Conservation (phyloP, 2,329 filamentous ascomycete genomes). For the Verticillium nubilum region DNA sequence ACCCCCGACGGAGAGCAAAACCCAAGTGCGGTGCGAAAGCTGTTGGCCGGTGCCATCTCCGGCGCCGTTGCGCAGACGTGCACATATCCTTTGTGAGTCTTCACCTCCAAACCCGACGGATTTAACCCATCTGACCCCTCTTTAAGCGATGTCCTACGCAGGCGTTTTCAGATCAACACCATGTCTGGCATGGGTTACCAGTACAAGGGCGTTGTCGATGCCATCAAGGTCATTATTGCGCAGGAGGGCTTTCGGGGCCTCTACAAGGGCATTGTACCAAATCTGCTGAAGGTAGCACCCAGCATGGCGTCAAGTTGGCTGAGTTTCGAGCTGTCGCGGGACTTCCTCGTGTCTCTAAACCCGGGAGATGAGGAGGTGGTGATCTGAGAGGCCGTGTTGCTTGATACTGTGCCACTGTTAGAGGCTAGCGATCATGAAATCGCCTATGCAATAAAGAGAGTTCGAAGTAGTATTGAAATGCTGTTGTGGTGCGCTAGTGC, state of each 20-base stretch:
- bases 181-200: slow-evolving; percentile 98
- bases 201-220: slow-evolving; percentile 83
- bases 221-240: slow-evolving; percentile 71
- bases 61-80: slow-evolving; percentile 94
- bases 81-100: slow-evolving; percentile 90
- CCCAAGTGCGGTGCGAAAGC: slow-evolving; percentile 72
- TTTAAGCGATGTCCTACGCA: slow-evolving; percentile 76
- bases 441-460: not conserved
- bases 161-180: slow-evolving; percentile 96
- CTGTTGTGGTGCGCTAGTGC: too few species aligned
- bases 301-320: slow-evolving; percentile 99
- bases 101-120: not conserved
- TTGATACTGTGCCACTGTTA: slow-evolving; percentile 6
- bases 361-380: slow-evolving; percentile 28
- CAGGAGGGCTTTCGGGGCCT: slow-evolving; percentile 81
- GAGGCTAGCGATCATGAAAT: not conserved
- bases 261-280: slow-evolving; percentile 95
- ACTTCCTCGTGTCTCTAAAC: slow-evolving; percentile 67
- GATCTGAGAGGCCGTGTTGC: not conserved
- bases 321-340: slow-evolving; percentile 89
- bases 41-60: slow-evolving; percentile 87
- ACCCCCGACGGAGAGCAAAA: slow-evolving; percentile 86
- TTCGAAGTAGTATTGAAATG: not conserved
- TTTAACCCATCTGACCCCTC: slow-evolving; percentile 16
- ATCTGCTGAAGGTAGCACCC: slow-evolving; percentile 92